Conservation (phyloP, 1,284 basidiomycete genomes). For the Mixia osmundae region DNA sequence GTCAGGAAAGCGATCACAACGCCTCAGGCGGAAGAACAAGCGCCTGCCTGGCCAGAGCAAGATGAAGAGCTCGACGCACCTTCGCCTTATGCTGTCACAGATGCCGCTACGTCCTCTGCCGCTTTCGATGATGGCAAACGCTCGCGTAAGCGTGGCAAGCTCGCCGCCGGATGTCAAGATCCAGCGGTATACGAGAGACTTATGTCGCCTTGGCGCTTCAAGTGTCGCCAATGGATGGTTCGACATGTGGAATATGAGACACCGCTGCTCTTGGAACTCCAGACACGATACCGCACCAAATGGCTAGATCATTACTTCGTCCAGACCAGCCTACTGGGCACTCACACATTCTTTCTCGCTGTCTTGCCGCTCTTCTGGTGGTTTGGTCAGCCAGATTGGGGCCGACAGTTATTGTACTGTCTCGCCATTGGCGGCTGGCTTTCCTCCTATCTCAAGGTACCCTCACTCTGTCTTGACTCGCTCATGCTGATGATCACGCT, state of each 20-base stretch:
- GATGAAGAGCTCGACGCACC: constrained; percentile 1
- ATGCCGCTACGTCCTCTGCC: no score
- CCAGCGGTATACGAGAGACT: constrained; percentile 40
- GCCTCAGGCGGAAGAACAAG: neutral
- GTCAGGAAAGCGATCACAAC: no score
- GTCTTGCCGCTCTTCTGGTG: constrained; percentile 67
- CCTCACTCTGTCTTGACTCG: neutral
- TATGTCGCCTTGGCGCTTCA: constrained; percentile 43
- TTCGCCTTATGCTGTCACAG: no score
- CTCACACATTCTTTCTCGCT: constrained; percentile 79
- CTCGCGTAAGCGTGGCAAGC: no score
- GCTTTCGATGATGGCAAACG: no score
- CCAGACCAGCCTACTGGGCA: constrained; percentile 51
- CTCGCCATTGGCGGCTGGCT: constrained; percentile 61
- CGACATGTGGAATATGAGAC: constrained; percentile 39
- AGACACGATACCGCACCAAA: neutral
- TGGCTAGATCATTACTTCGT: constrained; percentile 55
- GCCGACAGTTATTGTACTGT: constrained; percentile 39
- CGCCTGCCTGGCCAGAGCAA: neutral
- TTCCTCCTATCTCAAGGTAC: constrained; percentile 48
- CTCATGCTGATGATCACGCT: neutral
- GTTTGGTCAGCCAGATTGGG: constrained; percentile 42
- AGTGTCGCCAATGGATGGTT: constrained; percentile 37
- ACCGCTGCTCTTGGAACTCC: constrained; percentile 26
- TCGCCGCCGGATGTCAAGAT: constrained; percentile 16